Percentiles rank a stretch among this genome's conserved stretches.
Conservation (phyloP, 106 monocot genomes). For the Amphibolis antarctica region DNA sequence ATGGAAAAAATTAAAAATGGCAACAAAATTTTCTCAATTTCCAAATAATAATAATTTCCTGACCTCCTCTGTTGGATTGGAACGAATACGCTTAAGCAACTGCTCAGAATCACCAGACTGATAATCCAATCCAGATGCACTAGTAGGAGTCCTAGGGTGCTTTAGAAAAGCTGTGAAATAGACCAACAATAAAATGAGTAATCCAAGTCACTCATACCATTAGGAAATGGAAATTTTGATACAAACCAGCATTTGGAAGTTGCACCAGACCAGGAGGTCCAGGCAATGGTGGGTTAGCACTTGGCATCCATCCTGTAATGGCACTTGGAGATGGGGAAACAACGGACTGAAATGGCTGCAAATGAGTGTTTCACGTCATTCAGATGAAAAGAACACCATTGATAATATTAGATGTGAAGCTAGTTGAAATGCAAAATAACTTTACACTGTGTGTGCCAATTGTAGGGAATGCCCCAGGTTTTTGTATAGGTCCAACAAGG, state of each 20-base stretch:
- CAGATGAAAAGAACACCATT: not conserved
- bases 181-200: slow-evolving; percentile 1
- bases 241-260: slow-evolving; percentile 69
- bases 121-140: slow-evolving; percentile 77
- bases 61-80: slow-evolving; percentile 93
- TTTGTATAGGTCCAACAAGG: slow-evolving; percentile 68
- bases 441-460: slow-evolving; percentile 74
- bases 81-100: slow-evolving; percentile 85
- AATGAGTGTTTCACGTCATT: not conserved
- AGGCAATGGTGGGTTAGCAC: slow-evolving; percentile 64
- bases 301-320: slow-evolving; percentile 94
- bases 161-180: slow-evolving; percentile 75
- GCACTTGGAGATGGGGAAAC: slow-evolving; percentile 73
- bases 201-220: not conserved
- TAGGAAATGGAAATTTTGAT: not conserved
- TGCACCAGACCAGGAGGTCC: slow-evolving; percentile 75
- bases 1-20: not conserved
- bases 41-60: not conserved
- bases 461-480: slow-evolving; percentile 74
- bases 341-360: slow-evolving; percentile 92
- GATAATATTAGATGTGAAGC: not conserved
- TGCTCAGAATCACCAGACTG: slow-evolving; percentile 90
- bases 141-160: slow-evolving; percentile 71
- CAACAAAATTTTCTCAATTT: not conserved
- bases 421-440: not conserved